Evolutionary conservation across 257 asterid genomes (phyloP).

Genomic region (Handroanthus guayacan): DNA sequence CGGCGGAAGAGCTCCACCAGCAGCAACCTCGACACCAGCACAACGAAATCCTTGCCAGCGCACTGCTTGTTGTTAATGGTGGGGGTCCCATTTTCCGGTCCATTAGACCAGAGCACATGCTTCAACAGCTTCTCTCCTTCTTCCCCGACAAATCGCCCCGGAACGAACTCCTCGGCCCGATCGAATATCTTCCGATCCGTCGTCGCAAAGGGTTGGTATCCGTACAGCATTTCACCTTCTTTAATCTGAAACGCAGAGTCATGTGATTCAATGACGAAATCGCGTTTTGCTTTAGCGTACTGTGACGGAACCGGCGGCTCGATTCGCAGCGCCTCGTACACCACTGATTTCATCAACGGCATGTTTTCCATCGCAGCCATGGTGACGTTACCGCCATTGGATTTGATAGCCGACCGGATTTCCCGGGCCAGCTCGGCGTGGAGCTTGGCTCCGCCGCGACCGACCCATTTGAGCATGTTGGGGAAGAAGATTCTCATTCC

Average conservation of each 20-base stretch:
- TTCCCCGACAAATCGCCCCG: constrained; percentile 72
- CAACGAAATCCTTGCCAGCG: constrained; percentile 91
- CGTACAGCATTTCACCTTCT: constrained; percentile 79
- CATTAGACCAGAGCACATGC: constrained; percentile 89
- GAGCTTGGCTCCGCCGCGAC: constrained; percentile 69
- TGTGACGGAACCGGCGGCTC: constrained; percentile 91
- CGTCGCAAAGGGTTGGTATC: constrained; percentile 88
- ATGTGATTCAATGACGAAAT: constrained; percentile 74
- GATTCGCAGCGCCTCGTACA: constrained; percentile 71
- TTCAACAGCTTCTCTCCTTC: constrained; percentile 69
- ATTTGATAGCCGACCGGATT: constrained; percentile 58
- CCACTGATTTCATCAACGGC: constrained; percentile 82
- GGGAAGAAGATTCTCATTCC: constrained; percentile 84
- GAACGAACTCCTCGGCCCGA: constrained; percentile 73
- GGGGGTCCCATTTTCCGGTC: constrained; percentile 71
- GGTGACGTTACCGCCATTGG: constrained; percentile 57
- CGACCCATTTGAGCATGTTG: constrained; percentile 74
- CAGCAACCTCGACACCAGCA: constrained; percentile 71
- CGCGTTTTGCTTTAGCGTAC: constrained; percentile 69
- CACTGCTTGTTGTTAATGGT: constrained; percentile 72
- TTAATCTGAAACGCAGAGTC: constrained; percentile 66
- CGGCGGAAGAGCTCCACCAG: constrained; percentile 88
- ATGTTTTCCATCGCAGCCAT: constrained; percentile 70
- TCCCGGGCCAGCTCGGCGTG: constrained; percentile 68
- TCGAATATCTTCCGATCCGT: constrained; percentile 77